A percentile compares a stretch with the other conserved stretches of the same genome.
phyloP scores from a whole-genome alignment of 352 stramenopile species.

The Pythium coloratum region DNA sequence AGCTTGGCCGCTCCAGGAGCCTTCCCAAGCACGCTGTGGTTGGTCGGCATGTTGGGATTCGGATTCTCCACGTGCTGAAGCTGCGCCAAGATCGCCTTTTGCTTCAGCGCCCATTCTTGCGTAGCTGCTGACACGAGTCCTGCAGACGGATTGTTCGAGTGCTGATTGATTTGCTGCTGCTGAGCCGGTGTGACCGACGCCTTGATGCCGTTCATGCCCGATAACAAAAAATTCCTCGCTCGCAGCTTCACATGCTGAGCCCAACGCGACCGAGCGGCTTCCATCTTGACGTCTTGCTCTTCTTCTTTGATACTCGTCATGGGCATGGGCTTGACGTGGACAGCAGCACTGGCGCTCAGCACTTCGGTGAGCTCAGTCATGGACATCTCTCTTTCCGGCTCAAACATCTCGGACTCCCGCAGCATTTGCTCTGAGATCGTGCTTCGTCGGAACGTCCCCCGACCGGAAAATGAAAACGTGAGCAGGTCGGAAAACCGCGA shows the following conservation, averaged over 20 bases:
- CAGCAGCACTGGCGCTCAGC: constrained; percentile 51
- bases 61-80: constrained; percentile 32
- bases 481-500: constrained; percentile 46
- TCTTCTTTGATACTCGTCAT: constrained; percentile 87
- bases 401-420: constrained; percentile 81
- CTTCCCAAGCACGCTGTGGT: constrained; percentile 23
- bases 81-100: constrained; percentile 68
- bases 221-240: constrained; percentile 73
- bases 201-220: constrained; percentile 28
- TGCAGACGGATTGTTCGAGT: neutral
- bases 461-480: constrained; percentile 71
- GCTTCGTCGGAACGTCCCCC: constrained; percentile 75
- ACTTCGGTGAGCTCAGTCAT: constrained; percentile 73
- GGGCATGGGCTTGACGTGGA: constrained; percentile 66
- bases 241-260: constrained; percentile 87
- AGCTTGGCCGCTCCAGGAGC: constrained; percentile 60
- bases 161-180: constrained; percentile 14
- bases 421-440: constrained; percentile 86
- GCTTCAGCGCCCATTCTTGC: constrained; percentile 73
- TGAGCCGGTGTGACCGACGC: constrained; percentile 11
- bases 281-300: constrained; percentile 79
- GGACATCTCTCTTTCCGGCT: constrained; percentile 77
- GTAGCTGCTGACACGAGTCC: constrained; percentile 48
- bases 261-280: constrained; percentile 83
- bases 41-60: constrained; percentile 8